A percentile compares a stretch with the other conserved stretches of the same genome.
Conservation (phyloP, 2,329 filamentous ascomycete species). For the Fulvia fulva region DNA sequence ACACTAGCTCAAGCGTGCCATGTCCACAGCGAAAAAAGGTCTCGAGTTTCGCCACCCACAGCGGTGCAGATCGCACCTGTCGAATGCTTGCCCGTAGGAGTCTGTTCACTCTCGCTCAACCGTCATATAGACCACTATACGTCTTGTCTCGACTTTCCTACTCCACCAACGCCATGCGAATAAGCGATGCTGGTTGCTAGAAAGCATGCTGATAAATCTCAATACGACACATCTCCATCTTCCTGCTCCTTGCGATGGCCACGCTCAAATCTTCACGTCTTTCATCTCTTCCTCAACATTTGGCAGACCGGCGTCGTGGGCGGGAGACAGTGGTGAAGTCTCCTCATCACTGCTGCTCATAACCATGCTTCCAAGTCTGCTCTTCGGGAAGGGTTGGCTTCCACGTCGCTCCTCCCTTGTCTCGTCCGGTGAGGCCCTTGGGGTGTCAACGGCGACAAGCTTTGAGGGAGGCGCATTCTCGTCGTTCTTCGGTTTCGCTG, state of each 20-base stretch:
- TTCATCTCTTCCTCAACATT: slow-evolving; percentile 41
- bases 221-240: not conserved
- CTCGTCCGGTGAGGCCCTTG: slow-evolving; percentile 26
- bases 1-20: not conserved
- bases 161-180: slow-evolving; percentile 11
- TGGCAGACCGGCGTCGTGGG: slow-evolving; percentile 18
- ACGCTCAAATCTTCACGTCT: slow-evolving; percentile 43
- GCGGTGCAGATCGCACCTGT: not conserved
- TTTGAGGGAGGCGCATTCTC: slow-evolving; percentile 10
- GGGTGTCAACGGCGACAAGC: slow-evolving; percentile 32
- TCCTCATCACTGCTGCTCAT: slow-evolving; percentile 22
- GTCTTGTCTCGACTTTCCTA: slow-evolving; percentile 5
- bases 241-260: slow-evolving; percentile 2
- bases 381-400: slow-evolving; percentile 17
- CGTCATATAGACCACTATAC: not conserved
- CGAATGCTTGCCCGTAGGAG: not conserved
- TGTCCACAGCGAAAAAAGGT: not conserved
- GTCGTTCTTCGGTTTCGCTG: slow-evolving; percentile 9
- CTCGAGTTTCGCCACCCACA: not conserved
- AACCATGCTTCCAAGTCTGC: slow-evolving; percentile 20
- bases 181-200: slow-evolving; percentile 4
- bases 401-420: slow-evolving; percentile 18
- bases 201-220: slow-evolving; percentile 1
- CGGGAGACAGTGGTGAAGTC: slow-evolving; percentile 14
- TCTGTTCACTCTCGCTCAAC: not conserved